phyloP scores from a whole-genome alignment of 1,284 basidiomycete genomes.

The Melampsora larici-populina region DNA sequence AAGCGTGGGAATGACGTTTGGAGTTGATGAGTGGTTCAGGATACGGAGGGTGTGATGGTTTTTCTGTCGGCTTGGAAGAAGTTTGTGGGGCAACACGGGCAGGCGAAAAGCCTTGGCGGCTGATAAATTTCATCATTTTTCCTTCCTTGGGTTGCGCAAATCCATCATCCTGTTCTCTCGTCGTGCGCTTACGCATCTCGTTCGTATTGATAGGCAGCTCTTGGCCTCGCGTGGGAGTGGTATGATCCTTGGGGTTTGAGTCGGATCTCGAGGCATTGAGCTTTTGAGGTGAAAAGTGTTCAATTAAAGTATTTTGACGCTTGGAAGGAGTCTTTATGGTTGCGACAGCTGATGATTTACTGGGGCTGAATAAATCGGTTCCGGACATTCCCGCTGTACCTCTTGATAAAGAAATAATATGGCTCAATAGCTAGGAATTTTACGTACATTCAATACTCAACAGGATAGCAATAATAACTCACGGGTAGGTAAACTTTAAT shows the following conservation, averaged over 20 bases:
- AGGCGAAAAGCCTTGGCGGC: neutral
- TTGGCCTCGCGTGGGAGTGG: conserved; percentile 3
- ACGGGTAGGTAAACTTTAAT: neutral
- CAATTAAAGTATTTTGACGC: neutral
- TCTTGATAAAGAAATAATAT: too few relatives aligned
- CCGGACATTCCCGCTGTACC: too few relatives aligned
- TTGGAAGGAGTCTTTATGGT: neutral
- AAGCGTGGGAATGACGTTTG: neutral
- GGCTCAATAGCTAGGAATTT: too few relatives aligned
- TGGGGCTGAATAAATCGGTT: neutral
- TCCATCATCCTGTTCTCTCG: conserved; percentile 32
- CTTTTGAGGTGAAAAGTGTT: conserved; percentile 11
- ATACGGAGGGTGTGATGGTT: neutral
- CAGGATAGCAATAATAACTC: too few relatives aligned
- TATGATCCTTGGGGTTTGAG: neutral
- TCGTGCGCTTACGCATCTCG: conserved; percentile 11
- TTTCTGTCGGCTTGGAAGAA: too few relatives aligned
- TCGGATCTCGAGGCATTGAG: neutral
- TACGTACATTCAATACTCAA: too few relatives aligned
- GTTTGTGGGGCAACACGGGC: too few relatives aligned
- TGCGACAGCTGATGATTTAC: neutral
- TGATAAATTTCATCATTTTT: conserved; percentile 40
- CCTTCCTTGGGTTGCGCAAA: conserved; percentile 36
- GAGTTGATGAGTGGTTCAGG: neutral
- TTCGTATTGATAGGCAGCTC: neutral